Evolutionary conservation across 129 eudicot species (phyloP).

Genomic region (Saposhnikovia divaricata): DNA sequence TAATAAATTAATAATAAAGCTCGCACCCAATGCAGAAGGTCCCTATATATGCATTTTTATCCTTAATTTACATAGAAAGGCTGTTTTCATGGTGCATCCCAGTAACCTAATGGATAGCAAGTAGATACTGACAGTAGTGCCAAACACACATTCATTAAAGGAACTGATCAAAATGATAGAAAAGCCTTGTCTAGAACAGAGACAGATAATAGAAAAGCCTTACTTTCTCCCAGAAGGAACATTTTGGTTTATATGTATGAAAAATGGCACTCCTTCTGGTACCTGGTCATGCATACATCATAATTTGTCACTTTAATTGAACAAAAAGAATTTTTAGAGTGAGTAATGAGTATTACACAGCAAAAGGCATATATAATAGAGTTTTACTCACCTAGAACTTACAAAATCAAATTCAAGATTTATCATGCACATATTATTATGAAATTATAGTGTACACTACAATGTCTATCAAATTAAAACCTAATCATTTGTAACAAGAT

Average conservation of each 20-base stretch:
- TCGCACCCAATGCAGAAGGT: background rate
- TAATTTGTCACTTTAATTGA: background rate
- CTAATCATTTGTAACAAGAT: background rate
- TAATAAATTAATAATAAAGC: background rate
- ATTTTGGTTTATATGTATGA: conserved; percentile 33
- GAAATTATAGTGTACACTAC: background rate
- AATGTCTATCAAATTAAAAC: background rate
- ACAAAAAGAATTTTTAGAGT: background rate
- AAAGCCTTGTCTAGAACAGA: background rate
- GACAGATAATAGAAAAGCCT: conserved; percentile 3
- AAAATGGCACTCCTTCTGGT: conserved; percentile 28
- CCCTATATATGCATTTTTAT: background rate
- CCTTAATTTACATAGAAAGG: background rate
- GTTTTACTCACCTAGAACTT: background rate
- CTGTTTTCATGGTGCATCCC: background rate
- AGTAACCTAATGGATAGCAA: background rate
- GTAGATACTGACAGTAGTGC: background rate
- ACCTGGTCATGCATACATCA: conserved; percentile 18
- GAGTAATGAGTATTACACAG: background rate
- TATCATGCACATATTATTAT: background rate
- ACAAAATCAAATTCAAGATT: background rate
- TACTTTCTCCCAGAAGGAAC: conserved; percentile 37
- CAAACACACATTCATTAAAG: background rate
- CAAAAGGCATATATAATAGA: background rate
- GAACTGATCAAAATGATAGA: too few species aligned